Base-by-base conservation (phyloP, 1,284 basidiomycete genomes). In the Boletus smithii region DNA sequence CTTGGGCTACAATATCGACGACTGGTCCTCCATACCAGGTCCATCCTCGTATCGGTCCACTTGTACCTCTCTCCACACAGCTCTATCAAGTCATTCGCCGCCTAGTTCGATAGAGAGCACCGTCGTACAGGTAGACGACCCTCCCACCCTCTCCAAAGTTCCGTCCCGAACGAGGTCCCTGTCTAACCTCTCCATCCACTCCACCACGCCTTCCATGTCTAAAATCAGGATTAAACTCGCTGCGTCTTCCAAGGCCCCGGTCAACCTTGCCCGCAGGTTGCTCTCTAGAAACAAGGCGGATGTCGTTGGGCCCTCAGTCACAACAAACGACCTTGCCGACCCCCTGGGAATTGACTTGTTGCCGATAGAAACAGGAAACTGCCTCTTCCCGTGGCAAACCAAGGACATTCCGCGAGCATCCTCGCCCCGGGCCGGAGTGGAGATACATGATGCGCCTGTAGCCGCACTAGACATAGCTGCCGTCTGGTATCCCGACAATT, bases 21-120 rank as follows among this genome's bases (percentile, higher is more conserved):
- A 68, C 50, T 79, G 76, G 72, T 67, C 74, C 24, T 67, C 72
- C 20, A 64, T 65, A n/a, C 67, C 77, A 16, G 81, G 77, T 1
- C 71, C 80, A 22, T 83, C 81, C 10, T 83, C 83, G 13, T 80
- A 73, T 56, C 71, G 69, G 23, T 76, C 75, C 3, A 53, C 65
- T 42, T 62, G 60, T 29, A 46, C 55, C 4, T 67, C 63, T 29
- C 49, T 58, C 49, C 44, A 41, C 40, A 47, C 51, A 42, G 47
- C 54, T 14, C 55, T 53, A 16, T 54, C 44, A 14, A 46, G 44
- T 16, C 51, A 50, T 24, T 54, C 54, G 1, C 55, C 65, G 14
- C 34, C 51, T 8, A 48, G 46, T 33, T 53, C 50, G 27, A 39
- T 48, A 37, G 50, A 53, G 32, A 54, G 51, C 2, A 30, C 56